Base-by-base conservation (phyloP, 2,329 filamentous ascomycete genomes). In the Trichoderma lentiforme region DNA sequence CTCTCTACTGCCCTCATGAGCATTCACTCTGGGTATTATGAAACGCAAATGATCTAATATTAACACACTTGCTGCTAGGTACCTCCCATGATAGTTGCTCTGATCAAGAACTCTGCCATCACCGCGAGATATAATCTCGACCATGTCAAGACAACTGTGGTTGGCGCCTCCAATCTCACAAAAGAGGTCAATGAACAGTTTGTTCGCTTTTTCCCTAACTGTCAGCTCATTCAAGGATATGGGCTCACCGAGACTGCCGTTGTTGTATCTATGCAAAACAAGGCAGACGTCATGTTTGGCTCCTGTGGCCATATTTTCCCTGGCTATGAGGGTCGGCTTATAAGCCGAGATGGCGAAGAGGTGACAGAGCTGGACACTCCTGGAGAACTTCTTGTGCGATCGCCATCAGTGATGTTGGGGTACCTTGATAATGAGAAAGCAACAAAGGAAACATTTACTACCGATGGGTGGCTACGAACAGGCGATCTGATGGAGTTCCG, bases 81-180 rank as follows among this genome's bases (percentile, higher is more conserved):
- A 2, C 94, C 94, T 7, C 93, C 94, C 0, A 95, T 97, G 76
- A 89, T 97, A 72, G 92, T 97, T 73, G 86, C 89, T 73, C 88
- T 97, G 84, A 84, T 92, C 28, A 92, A 92, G 74, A 90, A 89
- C 76, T 85, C 86, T 57, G 82, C 88, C 0, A 75, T 87, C 0
- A 87, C 90, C 74, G 83, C 86, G 24, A 89, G 92, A 73, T 94
- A 90, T 79, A 91, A 96, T 76, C 83, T 97, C 2, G 91, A 88
- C 76, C 91, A 88, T 63, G 90, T 95, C 0, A 83, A 83, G 8
- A 80, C 83, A 1, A 80, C 94, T 12, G 93, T 92, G 79, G 92
- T 91, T 0, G 94, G 93, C 3, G 94, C 93, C 0, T 93, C 94
- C 4, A 93, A 93, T 0, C 83, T 95, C 0, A 93, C 93, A 2